Base-by-base conservation (phyloP, 768 basidiomycete genomes). In the Collybia sordida region DNA sequence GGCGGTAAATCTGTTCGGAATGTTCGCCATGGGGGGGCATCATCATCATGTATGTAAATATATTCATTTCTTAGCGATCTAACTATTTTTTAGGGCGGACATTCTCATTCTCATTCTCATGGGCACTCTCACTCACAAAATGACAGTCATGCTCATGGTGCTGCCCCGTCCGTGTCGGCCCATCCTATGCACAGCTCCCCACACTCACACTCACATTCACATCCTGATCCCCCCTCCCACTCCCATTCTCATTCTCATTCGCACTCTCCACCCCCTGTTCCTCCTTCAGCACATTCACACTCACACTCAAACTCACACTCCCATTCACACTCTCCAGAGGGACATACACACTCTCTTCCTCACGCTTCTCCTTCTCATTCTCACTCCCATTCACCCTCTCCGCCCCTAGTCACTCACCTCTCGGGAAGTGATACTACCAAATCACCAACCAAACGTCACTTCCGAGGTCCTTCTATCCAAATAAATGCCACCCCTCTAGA, bases 21-120 rank as follows among this genome's bases (percentile, higher is more conserved):
- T 99, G 93, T 91, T 94, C 64, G 97, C 97, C 1, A 99, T 97
- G 79, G 97, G 97, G 4, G 94, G 93, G 3, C 93, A 95, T 64
- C 87, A 89, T 63, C 90, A 92, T 55, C 90, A 90, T 71, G 88
- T 89, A 72, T 36, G 74, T 72, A 47, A 46, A 49, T 22, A 9
- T 35, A 46, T 48, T 47, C 34, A 21, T 49, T 17, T 24, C 39
- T 14, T 36, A 40, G 36, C 27, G 1, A 28, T 45, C 7, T 12
- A 36, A 14, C 11, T 31, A 42, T 27, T 47, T 23, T 17, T 25
- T 53, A 81, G 77, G 82, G 80, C 18, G 80, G 80, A 5, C 86
- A 87, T 64, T 80, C 79, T 2, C 81, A 82, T 54, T 76, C 75
- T 1, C 75, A 78, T 70, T 65, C 67, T 6, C 73, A 75, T 62